Base-by-base conservation (phyloP, 2,329 filamentous ascomycete genomes). In the Arthrobotrys musiformis region DNA sequence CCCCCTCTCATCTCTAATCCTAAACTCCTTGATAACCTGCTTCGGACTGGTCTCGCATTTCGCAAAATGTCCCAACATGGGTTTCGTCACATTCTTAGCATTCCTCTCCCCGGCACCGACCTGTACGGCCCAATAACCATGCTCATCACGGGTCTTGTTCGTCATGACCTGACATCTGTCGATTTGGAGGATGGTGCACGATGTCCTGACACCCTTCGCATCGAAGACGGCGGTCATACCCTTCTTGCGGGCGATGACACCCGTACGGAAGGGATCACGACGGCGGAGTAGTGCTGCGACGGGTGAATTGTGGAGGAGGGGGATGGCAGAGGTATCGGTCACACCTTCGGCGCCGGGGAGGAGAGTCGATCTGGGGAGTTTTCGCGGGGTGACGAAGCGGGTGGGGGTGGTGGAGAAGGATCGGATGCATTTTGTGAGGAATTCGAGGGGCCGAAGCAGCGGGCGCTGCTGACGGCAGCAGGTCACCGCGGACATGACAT, bases 101-200 rank as follows among this genome's bases (percentile, higher is more conserved):
- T 91, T 88, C 83, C 91, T 91, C 83, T 88, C 88, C 2, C 95
- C 95, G 56, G 89, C 86, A 19, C 95, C 95, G 50, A 99, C 85
- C 85, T 97, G 94, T 13, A 98, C 93, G 15, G 94, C 95, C 87
- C 89, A 97, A 86, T 99, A 99, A 19, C 95, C 95, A 83, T 98
- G 90, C 82, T 87, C 86, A 79, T 90, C 86, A 35, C 90, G 86
- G 79, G 93, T 95, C 87, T 97, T 97, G 85, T 92, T 91, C 74
- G 91, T 90, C 42, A 97, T 86, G 7, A 97, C 93, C 85, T 98
- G 92, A 78, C 96, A 93, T 81, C 93, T 88, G 84, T 99, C 95
- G 81, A 99, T 87, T 85, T 98, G 94, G 70, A 99, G 88, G 64
- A 99, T 91, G 13, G 95, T 99, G 86, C 93, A 97, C 19, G 94